phyloP scores from a whole-genome alignment of 371 early-diverging fungal genomes.

The Mucor velutinosus region DNA sequence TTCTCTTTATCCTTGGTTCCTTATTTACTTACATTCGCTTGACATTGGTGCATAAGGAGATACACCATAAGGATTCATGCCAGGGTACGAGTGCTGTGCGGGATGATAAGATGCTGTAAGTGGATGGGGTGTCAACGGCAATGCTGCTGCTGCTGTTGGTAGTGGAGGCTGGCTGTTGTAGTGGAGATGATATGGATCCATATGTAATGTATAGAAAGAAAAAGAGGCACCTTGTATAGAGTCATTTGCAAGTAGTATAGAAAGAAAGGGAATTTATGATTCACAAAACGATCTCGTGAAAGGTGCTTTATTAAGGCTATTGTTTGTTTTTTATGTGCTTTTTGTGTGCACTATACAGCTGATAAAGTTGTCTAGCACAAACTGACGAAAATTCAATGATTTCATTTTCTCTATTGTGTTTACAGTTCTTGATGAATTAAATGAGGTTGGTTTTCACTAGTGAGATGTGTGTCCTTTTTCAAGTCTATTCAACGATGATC shows the following conservation, averaged over 20 bases:
- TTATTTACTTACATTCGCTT: constrained; percentile 1
- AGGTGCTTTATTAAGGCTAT: neutral
- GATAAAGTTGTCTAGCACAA: neutral
- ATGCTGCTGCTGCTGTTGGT: neutral
- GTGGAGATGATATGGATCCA: neutral
- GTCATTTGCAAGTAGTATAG: neutral
- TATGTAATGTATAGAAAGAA: neutral
- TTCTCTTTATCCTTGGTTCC: neutral
- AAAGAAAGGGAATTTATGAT: constrained; percentile 1
- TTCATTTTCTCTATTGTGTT: neutral
- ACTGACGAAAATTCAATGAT: neutral
- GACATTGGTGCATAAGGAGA: constrained; percentile 3
- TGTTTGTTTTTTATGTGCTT: constrained; percentile 4
- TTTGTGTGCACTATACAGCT: neutral
- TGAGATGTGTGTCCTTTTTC: constrained; percentile 18
- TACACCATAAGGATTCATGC: neutral
- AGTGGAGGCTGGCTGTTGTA: neutral
- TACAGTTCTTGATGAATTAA: constrained; percentile 31
- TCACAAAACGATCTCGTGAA: constrained; percentile 12
- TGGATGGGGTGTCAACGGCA: neutral
- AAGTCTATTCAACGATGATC: constrained; percentile 11
- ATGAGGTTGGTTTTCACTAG: constrained; percentile 1
- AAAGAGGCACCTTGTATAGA: neutral
- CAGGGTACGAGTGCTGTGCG: neutral
- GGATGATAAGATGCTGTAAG: neutral